Evolutionary conservation across 2,329 filamentous ascomycete species (phyloP), one percentile per base, ranked within the genome.

Genomic region (Simplicillium aogashimaense): DNA sequence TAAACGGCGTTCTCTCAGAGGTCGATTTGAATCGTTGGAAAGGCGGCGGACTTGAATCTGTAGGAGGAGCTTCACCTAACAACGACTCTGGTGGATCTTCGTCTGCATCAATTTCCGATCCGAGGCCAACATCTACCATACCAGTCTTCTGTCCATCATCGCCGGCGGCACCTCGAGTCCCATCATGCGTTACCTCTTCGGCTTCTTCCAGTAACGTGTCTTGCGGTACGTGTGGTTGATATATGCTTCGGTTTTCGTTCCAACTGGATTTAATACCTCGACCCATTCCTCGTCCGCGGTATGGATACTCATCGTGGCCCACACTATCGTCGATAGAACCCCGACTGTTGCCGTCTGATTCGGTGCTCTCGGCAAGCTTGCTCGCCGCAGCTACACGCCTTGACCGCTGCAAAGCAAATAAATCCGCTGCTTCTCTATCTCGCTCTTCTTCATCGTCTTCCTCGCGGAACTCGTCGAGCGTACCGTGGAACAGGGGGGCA

Each of bases 401-500:
- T 48, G 90, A 97, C 50, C 83, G 76, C 60, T 97, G 89, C 42
- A 98, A 68, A 6, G 90, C 90, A 61, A 89, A 94, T 49, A 92
- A 81, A 61, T 97, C 92, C n/a, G 88, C 88, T 29, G 90, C 86
- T 56, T 97, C 90, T 40, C 88, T 72, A 52, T 94, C 86, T 52
- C 86, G 81, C 61, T 95, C 88, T 52, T 86, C 83, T 57, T 92
- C 89, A 45, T 97, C 90, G 47, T 95, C 89, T 55, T 94, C 86
- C 61, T 95, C 89, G 45, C 84, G 80, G 48, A 94, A 92, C 55
- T 94, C 87, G 58, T 95, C 88, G 13, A 88, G 77, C 4, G 86
- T 81, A 54, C 87, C 94, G 61, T 92, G 88, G 60, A 98, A 97
- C n/a, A 98, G 70, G 41, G 92, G 92, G 9, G 90, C 89, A 50